These are phyloP conservation scores for Beauveria varroae DNA, from an alignment of 2,329 filamentous ascomycete species.

Conservation along the genomic window DNA sequence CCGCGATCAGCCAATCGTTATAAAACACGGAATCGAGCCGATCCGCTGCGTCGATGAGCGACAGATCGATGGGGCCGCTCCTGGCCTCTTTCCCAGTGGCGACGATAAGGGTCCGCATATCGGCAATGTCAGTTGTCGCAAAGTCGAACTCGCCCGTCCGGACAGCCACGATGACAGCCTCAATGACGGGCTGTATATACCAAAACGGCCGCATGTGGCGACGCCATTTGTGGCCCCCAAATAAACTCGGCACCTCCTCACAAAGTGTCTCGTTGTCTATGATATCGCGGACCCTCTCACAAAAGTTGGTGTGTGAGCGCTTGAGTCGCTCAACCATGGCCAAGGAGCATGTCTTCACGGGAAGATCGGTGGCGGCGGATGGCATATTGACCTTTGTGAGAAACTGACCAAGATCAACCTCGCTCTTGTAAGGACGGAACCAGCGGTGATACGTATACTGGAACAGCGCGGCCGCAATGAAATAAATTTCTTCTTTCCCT, in stretches of 20 bases:
- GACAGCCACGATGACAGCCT: neutral
- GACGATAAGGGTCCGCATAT: neutral
- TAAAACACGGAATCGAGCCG: no score
- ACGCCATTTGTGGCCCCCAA: neutral
- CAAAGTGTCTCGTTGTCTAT: neutral
- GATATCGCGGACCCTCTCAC: neutral
- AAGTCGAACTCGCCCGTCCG: neutral
- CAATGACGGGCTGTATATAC: neutral
- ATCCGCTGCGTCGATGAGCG: no score
- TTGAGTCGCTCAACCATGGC: conserved; percentile 1
- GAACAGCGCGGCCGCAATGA: neutral
- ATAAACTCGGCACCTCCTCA: no score
- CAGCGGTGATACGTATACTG: conserved; percentile 2
- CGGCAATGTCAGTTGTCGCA: neutral
- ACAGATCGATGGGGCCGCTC: no score
- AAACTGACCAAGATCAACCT: conserved; percentile 5
- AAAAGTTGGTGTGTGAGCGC: neutral
- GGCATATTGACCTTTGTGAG: conserved; percentile 4
- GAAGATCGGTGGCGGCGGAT: neutral
- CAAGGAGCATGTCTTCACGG: neutral
- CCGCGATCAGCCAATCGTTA: no score
- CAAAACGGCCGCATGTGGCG: neutral
- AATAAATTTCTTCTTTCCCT: no score
- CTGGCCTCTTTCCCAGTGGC: neutral
- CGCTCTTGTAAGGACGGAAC: neutral